These are phyloP conservation scores for Trametes cinnabarina DNA, from an alignment of 768 basidiomycete genomes.

Conservation along the genomic window DNA sequence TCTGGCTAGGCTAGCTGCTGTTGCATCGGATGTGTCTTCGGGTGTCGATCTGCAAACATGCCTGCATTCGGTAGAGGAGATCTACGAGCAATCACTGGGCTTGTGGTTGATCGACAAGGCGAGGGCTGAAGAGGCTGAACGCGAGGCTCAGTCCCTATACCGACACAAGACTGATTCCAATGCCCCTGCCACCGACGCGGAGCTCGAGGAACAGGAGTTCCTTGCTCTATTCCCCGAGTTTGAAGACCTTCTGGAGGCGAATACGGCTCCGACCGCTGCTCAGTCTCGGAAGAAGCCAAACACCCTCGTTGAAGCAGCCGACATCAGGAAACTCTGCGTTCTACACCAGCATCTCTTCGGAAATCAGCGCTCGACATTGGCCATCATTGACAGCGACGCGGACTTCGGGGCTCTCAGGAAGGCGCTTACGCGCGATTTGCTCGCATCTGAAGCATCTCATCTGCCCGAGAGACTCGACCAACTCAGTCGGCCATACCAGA, in stretches of 20 bases:
- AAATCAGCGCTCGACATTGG: neutral
- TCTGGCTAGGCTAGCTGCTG: constrained; percentile 48
- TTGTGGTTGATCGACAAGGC: constrained; percentile 84
- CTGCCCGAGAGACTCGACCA: constrained; percentile 42
- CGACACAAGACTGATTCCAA: constrained; percentile 56
- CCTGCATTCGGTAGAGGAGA: constrained; percentile 41
- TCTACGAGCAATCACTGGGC: constrained; percentile 70
- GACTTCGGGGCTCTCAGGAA: constrained; percentile 11
- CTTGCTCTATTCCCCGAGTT: constrained; percentile 82
- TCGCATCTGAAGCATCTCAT: neutral
- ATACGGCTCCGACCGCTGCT: neutral
- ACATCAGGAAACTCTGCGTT: constrained; percentile 41
- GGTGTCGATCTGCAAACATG: constrained; percentile 36
- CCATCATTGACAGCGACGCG: constrained; percentile 33
- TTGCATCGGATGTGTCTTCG: constrained; percentile 43
- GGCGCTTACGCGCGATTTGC: constrained; percentile 13
- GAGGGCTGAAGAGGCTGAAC: constrained; percentile 60
- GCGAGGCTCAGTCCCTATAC: constrained; percentile 74
- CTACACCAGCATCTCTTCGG: constrained; percentile 50
- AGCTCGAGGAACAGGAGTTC: constrained; percentile 83
- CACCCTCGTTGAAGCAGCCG: constrained; percentile 32
- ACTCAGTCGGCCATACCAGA: constrained; percentile 49
- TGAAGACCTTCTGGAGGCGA: constrained; percentile 51
- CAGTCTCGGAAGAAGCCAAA: constrained; percentile 1
- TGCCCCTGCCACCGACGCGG: constrained; percentile 60